A percentile compares a stretch with the other conserved stretches of the same genome.
phyloP scores from a whole-genome alignment of 2,329 filamentous ascomycete genomes.

The Sporothrix curviconia region DNA sequence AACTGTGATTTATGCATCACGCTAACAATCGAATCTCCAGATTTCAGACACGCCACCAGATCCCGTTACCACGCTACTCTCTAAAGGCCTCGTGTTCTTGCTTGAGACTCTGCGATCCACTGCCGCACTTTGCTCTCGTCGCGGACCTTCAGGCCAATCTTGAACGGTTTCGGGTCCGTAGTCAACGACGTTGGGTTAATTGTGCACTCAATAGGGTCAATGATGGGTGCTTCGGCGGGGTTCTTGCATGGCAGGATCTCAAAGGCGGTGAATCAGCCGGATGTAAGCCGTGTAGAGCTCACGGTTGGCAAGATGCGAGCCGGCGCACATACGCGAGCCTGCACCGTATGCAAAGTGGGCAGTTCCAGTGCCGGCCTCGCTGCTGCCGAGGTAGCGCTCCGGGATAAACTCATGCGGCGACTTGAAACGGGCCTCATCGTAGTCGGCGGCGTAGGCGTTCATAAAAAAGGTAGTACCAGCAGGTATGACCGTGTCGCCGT shows the following conservation, averaged over 20 bases:
- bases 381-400: conserved; percentile 54
- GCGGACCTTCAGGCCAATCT: conserved; percentile 10
- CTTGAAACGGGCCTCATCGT: conserved; percentile 63
- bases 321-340: conserved; percentile 34
- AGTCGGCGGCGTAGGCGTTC: conserved; percentile 68
- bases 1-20: no score
- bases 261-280: conserved; percentile 7
- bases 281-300: conserved; percentile 11
- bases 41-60: no score
- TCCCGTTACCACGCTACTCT: no score
- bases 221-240: conserved; percentile 43
- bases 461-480: conserved; percentile 75
- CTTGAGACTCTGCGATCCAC: not conserved
- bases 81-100: not conserved
- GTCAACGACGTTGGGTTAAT: conserved; percentile 12
- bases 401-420: conserved; percentile 56
- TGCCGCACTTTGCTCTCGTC: conserved; percentile 21
- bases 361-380: conserved; percentile 40
- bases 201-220: conserved; percentile 12
- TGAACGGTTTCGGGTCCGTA: conserved; percentile 14
- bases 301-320: conserved; percentile 2
- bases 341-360: conserved; percentile 60
- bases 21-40: no score
- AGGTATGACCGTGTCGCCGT: conserved; percentile 60
- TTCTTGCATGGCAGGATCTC: conserved; percentile 46